A percentile compares a stretch with the other conserved stretches of the same genome.
phyloP scores from a whole-genome alignment of 129 eudicot species.

The Escallonia herrerae region DNA sequence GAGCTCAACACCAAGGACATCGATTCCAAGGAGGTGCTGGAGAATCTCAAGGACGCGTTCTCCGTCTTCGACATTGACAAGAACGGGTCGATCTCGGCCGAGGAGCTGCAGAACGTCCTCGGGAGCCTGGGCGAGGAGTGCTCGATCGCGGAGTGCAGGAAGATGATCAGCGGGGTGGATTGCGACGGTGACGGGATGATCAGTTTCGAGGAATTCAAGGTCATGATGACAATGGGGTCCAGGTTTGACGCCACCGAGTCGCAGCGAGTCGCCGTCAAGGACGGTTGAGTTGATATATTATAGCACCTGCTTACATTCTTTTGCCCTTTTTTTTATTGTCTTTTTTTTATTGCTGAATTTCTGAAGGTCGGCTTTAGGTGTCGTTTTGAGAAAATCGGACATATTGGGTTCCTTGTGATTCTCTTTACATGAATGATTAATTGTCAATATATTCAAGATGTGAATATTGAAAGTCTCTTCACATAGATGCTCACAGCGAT shows the following conservation, averaged over 20 bases:
- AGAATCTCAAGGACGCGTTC: slow-evolving; percentile 51
- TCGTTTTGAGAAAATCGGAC: too few species aligned
- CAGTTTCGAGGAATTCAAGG: slow-evolving; percentile 67
- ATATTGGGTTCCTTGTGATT: too few species aligned
- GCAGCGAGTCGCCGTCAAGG: neutral
- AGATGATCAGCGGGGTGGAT: slow-evolving; percentile 66
- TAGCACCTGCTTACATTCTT: too few species aligned
- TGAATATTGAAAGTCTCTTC: too few species aligned
- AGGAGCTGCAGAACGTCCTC: slow-evolving; percentile 52
- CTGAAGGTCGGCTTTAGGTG: too few species aligned
- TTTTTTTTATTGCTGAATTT: too few species aligned
- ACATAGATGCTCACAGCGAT: too few species aligned
- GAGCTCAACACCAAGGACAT: slow-evolving; percentile 60
- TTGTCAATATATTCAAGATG: too few species aligned
- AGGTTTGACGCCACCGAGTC: slow-evolving; percentile 30
- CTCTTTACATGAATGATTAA: too few species aligned
- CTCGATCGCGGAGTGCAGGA: slow-evolving; percentile 47
- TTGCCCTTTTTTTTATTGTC: too few species aligned
- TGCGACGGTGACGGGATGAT: slow-evolving; percentile 58
- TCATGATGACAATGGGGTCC: slow-evolving; percentile 67
- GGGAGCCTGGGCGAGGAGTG: slow-evolving; percentile 53
- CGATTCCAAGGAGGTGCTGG: slow-evolving; percentile 43
- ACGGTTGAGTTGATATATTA: neutral
- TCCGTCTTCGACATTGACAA: slow-evolving; percentile 52
- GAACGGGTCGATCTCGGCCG: slow-evolving; percentile 60